phyloP scores from a whole-genome alignment of 2,329 filamentous ascomycete species.

The Cladosporium austrohemisphaericum region DNA sequence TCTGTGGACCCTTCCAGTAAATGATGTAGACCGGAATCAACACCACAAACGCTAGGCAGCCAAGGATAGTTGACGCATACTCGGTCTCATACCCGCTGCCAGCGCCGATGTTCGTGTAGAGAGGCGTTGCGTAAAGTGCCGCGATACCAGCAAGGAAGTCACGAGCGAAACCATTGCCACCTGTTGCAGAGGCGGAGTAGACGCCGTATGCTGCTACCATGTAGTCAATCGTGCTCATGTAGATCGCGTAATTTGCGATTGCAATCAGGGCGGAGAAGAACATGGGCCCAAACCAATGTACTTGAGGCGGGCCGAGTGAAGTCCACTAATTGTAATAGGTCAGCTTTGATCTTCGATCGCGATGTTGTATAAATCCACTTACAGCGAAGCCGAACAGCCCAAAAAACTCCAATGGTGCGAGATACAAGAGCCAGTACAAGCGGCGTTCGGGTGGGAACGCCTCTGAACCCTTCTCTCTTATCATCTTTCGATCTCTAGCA shows the following conservation, averaged over 20 bases:
- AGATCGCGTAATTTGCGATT: slow-evolving; percentile 57
- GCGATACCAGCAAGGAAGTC: slow-evolving; percentile 71
- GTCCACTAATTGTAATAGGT: slow-evolving; percentile 59
- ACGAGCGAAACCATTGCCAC: slow-evolving; percentile 70
- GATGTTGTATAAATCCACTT: slow-evolving; percentile 33
- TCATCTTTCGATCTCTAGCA: slow-evolving; percentile 57
- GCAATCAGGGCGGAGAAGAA: slow-evolving; percentile 64
- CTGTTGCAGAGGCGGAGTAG: slow-evolving; percentile 70
- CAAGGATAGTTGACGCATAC: slow-evolving; percentile 53
- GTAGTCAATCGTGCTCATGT: slow-evolving; percentile 46
- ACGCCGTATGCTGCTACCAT: slow-evolving; percentile 70
- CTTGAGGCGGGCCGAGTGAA: slow-evolving; percentile 52
- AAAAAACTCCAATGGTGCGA: slow-evolving; percentile 53
- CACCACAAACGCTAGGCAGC: slow-evolving; percentile 49
- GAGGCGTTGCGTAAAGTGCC: slow-evolving; percentile 62
- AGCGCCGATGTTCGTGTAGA: slow-evolving; percentile 27
- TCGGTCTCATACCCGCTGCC: slow-evolving; percentile 32
- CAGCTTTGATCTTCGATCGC: neutral
- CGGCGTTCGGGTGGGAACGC: slow-evolving; percentile 47
- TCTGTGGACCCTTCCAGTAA: slow-evolving; percentile 41
- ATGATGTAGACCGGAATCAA: slow-evolving; percentile 55
- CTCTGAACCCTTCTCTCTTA: slow-evolving; percentile 55
- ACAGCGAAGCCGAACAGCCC: slow-evolving; percentile 67
- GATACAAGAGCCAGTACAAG: neutral
- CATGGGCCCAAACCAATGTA: slow-evolving; percentile 65